Percentiles rank a stretch among this genome's conserved stretches.
Evolutionary conservation across 2,329 filamentous ascomycete species (phyloP).

Genomic region (Chalaropsis thielavioides): DNA sequence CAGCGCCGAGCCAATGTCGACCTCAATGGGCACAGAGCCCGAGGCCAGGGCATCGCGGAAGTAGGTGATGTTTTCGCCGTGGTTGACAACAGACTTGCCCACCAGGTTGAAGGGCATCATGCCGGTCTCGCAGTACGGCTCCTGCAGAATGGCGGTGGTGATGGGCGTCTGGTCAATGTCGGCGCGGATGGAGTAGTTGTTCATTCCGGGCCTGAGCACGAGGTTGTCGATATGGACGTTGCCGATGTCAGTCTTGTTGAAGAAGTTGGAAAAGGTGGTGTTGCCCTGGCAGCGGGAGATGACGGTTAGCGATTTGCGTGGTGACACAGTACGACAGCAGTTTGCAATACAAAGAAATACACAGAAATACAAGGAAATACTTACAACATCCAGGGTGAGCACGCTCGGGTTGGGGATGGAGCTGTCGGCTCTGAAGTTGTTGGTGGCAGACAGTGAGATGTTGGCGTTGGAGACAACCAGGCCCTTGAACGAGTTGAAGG

Average conservation of each 20-base stretch:
- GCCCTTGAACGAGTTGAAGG: conserved; percentile 33
- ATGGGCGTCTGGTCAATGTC: conserved; percentile 37
- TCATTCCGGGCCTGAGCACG: conserved; percentile 42
- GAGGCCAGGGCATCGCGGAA: conserved; percentile 40
- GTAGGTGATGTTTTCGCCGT: conserved; percentile 40
- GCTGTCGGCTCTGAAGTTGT: conserved; percentile 46
- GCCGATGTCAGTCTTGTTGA: conserved; percentile 39
- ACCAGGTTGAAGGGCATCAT: conserved; percentile 40
- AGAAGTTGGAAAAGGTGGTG: conserved; percentile 44
- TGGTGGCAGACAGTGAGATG: conserved; percentile 27
- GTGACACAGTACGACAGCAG: not conserved
- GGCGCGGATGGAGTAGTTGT: conserved; percentile 40
- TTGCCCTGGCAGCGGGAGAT: conserved; percentile 37
- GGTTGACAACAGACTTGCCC: conserved; percentile 37
- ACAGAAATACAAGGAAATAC: conserved; percentile 21
- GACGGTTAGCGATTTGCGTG: conserved; percentile 1
- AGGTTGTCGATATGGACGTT: conserved; percentile 44
- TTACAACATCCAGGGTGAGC: conserved; percentile 49
- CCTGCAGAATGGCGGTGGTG: conserved; percentile 28
- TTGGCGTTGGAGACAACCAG: conserved; percentile 37
- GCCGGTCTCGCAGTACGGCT: conserved; percentile 39
- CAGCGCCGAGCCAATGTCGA: conserved; percentile 37
- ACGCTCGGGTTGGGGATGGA: conserved; percentile 50
- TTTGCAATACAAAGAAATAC: not conserved
- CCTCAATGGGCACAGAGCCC: conserved; percentile 36